phyloP scores from a whole-genome alignment of 2,329 filamentous ascomycete species.

The Cladosporium halotolerans region DNA sequence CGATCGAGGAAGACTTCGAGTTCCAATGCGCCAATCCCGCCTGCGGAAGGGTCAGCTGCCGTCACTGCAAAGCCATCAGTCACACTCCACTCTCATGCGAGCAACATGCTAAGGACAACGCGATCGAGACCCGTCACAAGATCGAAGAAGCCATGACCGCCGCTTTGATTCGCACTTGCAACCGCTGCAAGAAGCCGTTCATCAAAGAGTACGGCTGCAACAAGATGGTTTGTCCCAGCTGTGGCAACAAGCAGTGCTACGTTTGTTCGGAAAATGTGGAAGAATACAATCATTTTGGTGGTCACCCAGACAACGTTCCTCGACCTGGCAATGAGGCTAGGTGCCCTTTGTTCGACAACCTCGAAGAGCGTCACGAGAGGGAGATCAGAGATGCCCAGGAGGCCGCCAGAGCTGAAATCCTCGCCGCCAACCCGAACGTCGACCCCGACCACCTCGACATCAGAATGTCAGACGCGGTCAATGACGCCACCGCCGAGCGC shows the following conservation, averaged over 20 bases:
- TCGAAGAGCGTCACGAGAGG: conserved; percentile 53
- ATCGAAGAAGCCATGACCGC: conserved; percentile 82
- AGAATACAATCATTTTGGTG: conserved; percentile 66
- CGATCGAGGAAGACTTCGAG: conserved; percentile 61
- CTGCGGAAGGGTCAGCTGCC: conserved; percentile 51
- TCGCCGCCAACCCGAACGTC: conserved; percentile 56
- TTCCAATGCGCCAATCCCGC: conserved; percentile 64
- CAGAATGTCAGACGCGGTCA: conserved; percentile 46
- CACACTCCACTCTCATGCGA: conserved; percentile 69
- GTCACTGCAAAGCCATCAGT: conserved; percentile 58
- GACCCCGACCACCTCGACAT: conserved; percentile 53
- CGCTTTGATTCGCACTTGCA: conserved; percentile 71
- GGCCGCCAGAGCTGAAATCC: conserved; percentile 49
- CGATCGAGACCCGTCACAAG: conserved; percentile 54
- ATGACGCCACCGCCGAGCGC: neutral
- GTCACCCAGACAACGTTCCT: conserved; percentile 23
- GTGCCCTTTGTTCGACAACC: conserved; percentile 63
- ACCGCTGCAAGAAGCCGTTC: conserved; percentile 65
- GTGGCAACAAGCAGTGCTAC: conserved; percentile 54
- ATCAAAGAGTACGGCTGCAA: conserved; percentile 77
- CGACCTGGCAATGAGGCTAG: conserved; percentile 38
- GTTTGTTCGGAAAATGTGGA: conserved; percentile 61
- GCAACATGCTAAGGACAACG: conserved; percentile 55
- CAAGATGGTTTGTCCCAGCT: conserved; percentile 69
- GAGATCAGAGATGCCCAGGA: conserved; percentile 60